Evolutionary conservation across 208 protist genomes (phyloP).

Genomic region (Trypanosoma caninum): DNA sequence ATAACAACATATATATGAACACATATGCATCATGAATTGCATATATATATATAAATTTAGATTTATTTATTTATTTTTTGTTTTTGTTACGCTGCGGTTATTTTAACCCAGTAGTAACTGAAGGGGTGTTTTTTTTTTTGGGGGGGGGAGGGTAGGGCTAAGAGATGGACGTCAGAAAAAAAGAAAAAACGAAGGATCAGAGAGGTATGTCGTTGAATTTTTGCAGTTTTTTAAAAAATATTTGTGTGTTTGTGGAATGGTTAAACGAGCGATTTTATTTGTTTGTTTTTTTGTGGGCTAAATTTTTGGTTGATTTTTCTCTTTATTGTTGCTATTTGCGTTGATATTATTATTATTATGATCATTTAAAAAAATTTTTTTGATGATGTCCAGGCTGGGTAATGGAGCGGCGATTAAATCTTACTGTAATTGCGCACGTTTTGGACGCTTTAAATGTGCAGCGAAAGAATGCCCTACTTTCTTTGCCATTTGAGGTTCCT

Average conservation of each 20-base stretch:
- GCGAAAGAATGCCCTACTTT: conserved; percentile 18
- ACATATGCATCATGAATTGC: too few species aligned
- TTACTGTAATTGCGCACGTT: conserved; percentile 29
- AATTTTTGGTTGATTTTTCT: background rate
- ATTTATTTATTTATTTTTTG: conserved; percentile 7
- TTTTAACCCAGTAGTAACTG: background rate
- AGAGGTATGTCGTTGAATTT: too few species aligned
- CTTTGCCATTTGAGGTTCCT: conserved; percentile 28
- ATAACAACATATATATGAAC: too few species aligned
- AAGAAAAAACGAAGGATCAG: background rate
- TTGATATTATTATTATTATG: background rate
- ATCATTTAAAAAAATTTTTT: background rate
- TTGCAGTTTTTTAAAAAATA: too few species aligned
- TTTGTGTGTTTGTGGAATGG: background rate
- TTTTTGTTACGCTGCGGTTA: background rate
- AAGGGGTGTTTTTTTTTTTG: background rate
- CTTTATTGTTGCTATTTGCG: background rate
- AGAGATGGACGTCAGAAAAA: background rate
- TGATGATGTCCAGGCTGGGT: background rate
- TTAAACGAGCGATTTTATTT: too few species aligned
- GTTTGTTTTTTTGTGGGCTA: background rate
- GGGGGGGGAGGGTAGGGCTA: background rate
- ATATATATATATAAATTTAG: too few species aligned
- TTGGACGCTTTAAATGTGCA: conserved; percentile 51
- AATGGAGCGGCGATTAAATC: conserved; percentile 38